These are phyloP conservation scores for Prunus davidiana DNA, from an alignment of 306 rosid genomes.

Conservation along the genomic window DNA sequence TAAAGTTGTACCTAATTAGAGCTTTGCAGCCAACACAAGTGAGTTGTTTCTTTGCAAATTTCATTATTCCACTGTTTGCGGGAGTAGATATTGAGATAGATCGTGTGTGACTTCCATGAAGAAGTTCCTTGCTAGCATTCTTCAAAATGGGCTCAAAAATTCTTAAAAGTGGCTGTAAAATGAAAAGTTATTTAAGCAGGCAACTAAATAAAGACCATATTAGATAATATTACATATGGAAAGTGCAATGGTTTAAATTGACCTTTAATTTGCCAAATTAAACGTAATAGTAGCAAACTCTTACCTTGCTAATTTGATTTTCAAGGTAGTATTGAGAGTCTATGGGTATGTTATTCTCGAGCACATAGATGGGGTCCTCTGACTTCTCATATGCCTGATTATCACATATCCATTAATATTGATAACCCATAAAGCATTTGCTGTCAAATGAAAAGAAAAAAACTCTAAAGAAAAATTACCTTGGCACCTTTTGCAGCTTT, in stretches of 20 bases:
- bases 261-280: slow-evolving; percentile 1
- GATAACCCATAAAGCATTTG: slow-evolving; percentile 11
- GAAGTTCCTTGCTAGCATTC: slow-evolving; percentile 96
- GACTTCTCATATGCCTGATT: slow-evolving; percentile 90
- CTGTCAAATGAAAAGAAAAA: not conserved
- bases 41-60: slow-evolving; percentile 80
- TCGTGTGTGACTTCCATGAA: slow-evolving; percentile 94
- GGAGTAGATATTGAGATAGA: slow-evolving; percentile 94
- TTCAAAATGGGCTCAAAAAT: slow-evolving; percentile 95
- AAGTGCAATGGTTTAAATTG: slow-evolving; percentile 8
- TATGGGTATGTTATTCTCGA: slow-evolving; percentile 87
- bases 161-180: slow-evolving; percentile 89
- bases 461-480: slow-evolving; percentile 39
- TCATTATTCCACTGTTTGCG: slow-evolving; percentile 89
- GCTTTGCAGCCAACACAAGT: slow-evolving; percentile 96
- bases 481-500: slow-evolving; percentile 97
- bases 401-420: slow-evolving; percentile 23
- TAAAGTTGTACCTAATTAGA: slow-evolving; percentile 62
- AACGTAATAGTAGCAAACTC: not conserved
- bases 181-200: slow-evolving; percentile 13
- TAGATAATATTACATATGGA: not conserved
- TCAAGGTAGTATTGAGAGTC: slow-evolving; percentile 98
- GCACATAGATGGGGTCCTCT: slow-evolving; percentile 96
- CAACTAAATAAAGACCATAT: slow-evolving; percentile 18
- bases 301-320: slow-evolving; percentile 69